Conservation (phyloP, 2,329 filamentous ascomycete genomes). For the Trichoderma sp. region DNA sequence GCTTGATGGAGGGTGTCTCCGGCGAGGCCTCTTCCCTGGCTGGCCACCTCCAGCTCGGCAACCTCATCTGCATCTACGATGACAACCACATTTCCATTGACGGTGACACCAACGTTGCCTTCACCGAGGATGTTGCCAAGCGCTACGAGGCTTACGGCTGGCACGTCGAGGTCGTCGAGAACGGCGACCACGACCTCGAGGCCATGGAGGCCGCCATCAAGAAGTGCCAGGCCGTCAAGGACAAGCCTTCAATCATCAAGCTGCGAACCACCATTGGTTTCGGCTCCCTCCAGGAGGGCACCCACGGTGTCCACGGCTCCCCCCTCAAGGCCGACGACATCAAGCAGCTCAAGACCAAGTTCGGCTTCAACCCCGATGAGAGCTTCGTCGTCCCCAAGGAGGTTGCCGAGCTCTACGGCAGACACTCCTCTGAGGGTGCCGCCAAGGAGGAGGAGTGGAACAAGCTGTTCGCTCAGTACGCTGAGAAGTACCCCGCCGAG, state of each 20-base stretch:
- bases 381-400: constrained; percentile 89
- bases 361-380: constrained; percentile 93
- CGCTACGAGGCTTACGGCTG: constrained; percentile 97
- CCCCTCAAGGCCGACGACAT: constrained; percentile 93
- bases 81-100: constrained; percentile 98
- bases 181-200: constrained; percentile 86
- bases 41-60: constrained; percentile 95
- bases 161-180: constrained; percentile 79
- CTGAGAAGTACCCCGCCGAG: constrained; percentile 71
- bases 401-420: constrained; percentile 87
- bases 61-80: constrained; percentile 95
- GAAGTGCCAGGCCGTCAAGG: constrained; percentile 79
- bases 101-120: constrained; percentile 91
- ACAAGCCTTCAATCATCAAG: constrained; percentile 98
- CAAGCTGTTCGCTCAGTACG: constrained; percentile 85
- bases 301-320: constrained; percentile 92
- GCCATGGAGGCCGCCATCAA: constrained; percentile 85
- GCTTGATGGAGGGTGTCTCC: constrained; percentile 97
- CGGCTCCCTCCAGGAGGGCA: constrained; percentile 89
- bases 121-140: constrained; percentile 95
- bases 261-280: constrained; percentile 96
- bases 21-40: constrained; percentile 88
- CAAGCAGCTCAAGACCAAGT: constrained; percentile 89
- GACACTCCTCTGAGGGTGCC: constrained; percentile 81
- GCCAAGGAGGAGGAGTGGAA: constrained; percentile 95